Base-by-base conservation (phyloP, 2,329 filamentous ascomycete genomes). In the Calonectria multiphialidica region DNA sequence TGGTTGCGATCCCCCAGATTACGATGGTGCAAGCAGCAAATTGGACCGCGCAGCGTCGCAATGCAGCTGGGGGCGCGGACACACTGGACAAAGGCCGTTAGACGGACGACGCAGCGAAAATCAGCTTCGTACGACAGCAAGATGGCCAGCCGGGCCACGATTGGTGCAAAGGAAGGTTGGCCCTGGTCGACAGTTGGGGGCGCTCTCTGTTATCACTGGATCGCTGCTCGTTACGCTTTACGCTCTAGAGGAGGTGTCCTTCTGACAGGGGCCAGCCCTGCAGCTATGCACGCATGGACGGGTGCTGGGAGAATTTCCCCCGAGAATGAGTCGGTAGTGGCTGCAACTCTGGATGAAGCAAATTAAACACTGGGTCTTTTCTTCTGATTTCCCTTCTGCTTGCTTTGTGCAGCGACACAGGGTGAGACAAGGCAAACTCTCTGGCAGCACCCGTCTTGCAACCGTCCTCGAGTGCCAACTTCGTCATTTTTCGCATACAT, bases 91-190 rank as follows among this genome's bases (percentile, higher is more conserved):
- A 76, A 68, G 68, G 64, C 70, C 66, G 73, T 71, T 71, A 63
- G 71, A 71, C 64, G 59, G 70, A 67, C 71, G 71, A 71, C 69
- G 57, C 63, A 71, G 37, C 40, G 67, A 75, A 71, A 77, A 44
- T 61, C 65, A 55, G 21, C 64, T 79, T 79, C 63, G 71, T 77
- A 77, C 70, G 73, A 77, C 70, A 42, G 69, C 45, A 75, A 75
- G 77, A 77, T 64, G 68, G 63, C 75, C 50, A 62, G 47, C 40
- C 42, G 33, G 62, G 67, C 45, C 66, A 64, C 72, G 75, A 79
- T 79, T 79, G 77, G 77, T 70, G 72, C 74, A 70, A 40, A 25
- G 5, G 65, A 49, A 42, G 25, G 23, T 55, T 28, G 33, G 49
- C 61, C 57, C 66, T 44, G 47, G 57, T 63, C 44, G 30, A 53